phyloP scores from a whole-genome alignment of 495 filamentous ascomycete genomes.

The Aspergillus sparsus region DNA sequence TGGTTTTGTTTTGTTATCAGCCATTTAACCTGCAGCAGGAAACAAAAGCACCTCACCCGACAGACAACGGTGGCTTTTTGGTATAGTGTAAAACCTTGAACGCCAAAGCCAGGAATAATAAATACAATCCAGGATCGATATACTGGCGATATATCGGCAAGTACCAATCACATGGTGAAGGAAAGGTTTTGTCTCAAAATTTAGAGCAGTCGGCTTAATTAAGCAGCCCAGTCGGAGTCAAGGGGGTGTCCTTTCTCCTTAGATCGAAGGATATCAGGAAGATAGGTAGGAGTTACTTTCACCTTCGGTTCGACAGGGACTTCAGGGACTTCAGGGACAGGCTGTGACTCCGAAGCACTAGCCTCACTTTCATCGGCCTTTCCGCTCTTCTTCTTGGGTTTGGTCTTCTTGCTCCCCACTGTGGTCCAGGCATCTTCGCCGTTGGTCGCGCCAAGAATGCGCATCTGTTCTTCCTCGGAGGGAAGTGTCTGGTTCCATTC shows the following conservation, averaged over 20 bases:
- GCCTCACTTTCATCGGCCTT: constrained; percentile 48
- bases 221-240: constrained; percentile 62
- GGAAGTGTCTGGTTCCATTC: constrained; percentile 62
- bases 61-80: constrained; percentile 26
- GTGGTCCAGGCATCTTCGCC: constrained; percentile 71
- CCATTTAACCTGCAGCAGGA: background rate
- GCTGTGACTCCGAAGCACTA: constrained; percentile 43
- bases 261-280: constrained; percentile 45
- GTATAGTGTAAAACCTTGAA: constrained; percentile 39
- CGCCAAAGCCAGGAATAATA: constrained; percentile 45
- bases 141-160: constrained; percentile 6
- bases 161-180: background rate
- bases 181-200: constrained; percentile 7
- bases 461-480: constrained; percentile 85
- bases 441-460: constrained; percentile 59
- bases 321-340: constrained; percentile 31
- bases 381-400: constrained; percentile 49
- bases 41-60: constrained; percentile 19
- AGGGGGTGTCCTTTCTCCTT: constrained; percentile 53
- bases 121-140: constrained; percentile 34
- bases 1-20: constrained; percentile 1
- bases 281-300: constrained; percentile 44
- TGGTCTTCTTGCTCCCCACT: constrained; percentile 65
- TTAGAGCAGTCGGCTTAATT: constrained; percentile 18
- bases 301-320: constrained; percentile 43